phyloP scores from a whole-genome alignment of 179 eudicot species.

The Spinacia oleracea region DNA sequence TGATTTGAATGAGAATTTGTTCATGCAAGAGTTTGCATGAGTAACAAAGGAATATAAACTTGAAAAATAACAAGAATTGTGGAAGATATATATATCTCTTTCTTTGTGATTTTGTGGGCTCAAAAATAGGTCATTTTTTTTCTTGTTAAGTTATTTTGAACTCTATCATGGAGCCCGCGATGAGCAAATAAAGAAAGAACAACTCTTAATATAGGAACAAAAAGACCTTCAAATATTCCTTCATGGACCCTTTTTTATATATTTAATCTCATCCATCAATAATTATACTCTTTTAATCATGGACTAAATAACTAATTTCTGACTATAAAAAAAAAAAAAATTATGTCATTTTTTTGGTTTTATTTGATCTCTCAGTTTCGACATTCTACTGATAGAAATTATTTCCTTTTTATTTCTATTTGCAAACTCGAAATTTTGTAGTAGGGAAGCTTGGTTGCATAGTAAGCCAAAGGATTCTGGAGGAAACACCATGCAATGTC shows the following conservation, averaged over 20 bases:
- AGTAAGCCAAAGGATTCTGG: slow-evolving; percentile 56
- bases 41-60: slow-evolving; percentile 23
- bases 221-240: slow-evolving; percentile 25
- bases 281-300: not conserved
- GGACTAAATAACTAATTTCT: slow-evolving; percentile 6
- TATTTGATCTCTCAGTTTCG: not conserved
- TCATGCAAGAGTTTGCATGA: slow-evolving; percentile 23
- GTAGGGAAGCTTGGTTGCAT: slow-evolving; percentile 93
- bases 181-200: not conserved
- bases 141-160: not conserved
- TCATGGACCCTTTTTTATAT: slow-evolving; percentile 18
- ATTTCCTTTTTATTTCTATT: slow-evolving; percentile 21
- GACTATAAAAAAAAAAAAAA: not conserved
- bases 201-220: slow-evolving; percentile 10
- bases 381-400: slow-evolving; percentile 31
- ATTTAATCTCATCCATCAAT: not conserved
- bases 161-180: slow-evolving; percentile 25
- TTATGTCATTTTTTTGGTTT: not conserved
- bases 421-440: slow-evolving; percentile 28
- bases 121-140: slow-evolving; percentile 8
- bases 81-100: slow-evolving; percentile 37
- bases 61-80: slow-evolving; percentile 25
- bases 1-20: not conserved
- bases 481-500: slow-evolving; percentile 50
- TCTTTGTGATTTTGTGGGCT: slow-evolving; percentile 52